Conservation (phyloP, 192 early-diverging fungal genomes). For the Allomyces javanicus region DNA sequence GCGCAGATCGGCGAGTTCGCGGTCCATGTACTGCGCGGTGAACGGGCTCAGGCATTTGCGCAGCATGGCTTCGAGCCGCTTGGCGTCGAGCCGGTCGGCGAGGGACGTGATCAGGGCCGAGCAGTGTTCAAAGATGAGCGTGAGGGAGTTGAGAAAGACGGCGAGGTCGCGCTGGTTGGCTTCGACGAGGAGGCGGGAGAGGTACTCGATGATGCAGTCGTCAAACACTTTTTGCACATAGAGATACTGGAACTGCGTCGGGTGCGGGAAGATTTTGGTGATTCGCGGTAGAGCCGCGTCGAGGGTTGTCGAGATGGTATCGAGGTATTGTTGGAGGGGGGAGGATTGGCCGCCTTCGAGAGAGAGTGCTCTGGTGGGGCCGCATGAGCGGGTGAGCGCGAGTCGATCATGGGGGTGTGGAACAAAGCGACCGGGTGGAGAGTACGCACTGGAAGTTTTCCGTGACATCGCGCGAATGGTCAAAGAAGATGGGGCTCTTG, state of each 20-base stretch:
- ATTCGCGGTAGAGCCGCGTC: neutral
- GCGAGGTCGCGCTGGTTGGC: neutral
- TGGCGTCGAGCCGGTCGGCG: neutral
- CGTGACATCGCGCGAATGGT: conserved; percentile 35
- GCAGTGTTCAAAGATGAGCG: neutral
- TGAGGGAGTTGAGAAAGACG: neutral
- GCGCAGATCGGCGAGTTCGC: neutral
- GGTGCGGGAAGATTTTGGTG: neutral
- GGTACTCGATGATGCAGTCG: neutral
- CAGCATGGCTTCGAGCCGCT: neutral
- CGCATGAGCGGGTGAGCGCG: no score
- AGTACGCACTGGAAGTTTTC: conserved; percentile 19
- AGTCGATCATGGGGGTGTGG: no score
- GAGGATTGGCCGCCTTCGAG: neutral
- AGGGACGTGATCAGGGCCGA: neutral
- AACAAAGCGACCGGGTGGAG: no score
- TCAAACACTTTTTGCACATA: neutral
- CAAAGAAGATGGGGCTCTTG: conserved; percentile 71
- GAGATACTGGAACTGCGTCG: neutral
- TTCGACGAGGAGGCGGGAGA: neutral
- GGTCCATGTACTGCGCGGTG: neutral
- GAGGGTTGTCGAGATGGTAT: neutral
- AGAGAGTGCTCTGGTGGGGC: no score
- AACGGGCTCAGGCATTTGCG: neutral
- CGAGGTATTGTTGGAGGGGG: neutral